phyloP scores from a whole-genome alignment of 2,329 filamentous ascomycete species.

The Rugonectria rugulosa region DNA sequence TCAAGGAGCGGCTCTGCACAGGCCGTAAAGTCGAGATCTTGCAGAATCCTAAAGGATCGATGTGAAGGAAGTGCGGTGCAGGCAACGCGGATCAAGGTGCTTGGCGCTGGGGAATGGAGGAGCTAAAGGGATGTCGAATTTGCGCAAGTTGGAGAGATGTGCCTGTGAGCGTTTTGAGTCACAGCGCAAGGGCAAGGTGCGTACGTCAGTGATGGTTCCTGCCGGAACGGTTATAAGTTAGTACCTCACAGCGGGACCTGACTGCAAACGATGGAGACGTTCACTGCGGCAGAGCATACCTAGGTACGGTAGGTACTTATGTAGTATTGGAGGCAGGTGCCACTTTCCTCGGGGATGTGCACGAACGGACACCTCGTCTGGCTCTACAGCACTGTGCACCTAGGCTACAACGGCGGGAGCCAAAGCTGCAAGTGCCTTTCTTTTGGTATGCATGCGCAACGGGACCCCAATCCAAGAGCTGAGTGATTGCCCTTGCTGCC shows the following conservation, averaged over 20 bases:
- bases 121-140: not conserved
- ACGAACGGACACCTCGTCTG: not conserved
- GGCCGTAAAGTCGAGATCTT: not conserved
- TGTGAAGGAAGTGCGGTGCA: not conserved
- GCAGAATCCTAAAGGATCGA: no score
- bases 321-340: not conserved
- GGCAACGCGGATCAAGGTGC: not conserved
- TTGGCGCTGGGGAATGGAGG: not conserved
- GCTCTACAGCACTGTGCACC: no score
- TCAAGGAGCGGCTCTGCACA: no score
- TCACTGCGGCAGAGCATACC: no score
- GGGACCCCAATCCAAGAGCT: no score
- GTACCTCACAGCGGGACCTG: conserved; percentile 1
- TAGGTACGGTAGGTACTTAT: not conserved
- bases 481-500: no score
- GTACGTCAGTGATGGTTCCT: no score
- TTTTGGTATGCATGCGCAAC: no score
- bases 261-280: no score
- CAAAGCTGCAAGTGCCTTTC: no score
- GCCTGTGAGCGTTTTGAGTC: conserved; percentile 14
- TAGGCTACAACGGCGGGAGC: no score
- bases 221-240: no score
- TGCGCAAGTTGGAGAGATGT: conserved; percentile 7
- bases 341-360: not conserved
- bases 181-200: conserved; percentile 6